These are phyloP conservation scores for Pythium insidiosum DNA, from an alignment of 352 stramenopile genomes.

Conservation along the genomic window DNA sequence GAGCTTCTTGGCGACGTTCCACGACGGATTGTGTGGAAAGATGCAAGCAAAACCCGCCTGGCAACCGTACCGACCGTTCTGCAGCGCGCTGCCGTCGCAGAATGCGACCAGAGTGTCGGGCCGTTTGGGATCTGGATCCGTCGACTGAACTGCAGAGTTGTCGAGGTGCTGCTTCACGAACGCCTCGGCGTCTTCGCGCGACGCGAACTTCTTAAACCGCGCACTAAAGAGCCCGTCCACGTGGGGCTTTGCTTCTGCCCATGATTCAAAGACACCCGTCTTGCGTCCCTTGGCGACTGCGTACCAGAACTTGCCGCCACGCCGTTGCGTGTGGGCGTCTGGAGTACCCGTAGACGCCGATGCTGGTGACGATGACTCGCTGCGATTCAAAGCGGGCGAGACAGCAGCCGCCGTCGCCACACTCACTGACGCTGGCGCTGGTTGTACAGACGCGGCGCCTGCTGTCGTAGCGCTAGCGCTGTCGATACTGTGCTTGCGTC, in stretches of 20 bases:
- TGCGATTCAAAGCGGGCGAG: no score
- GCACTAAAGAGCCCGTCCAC: neutral
- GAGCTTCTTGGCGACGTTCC: conserved; percentile 41
- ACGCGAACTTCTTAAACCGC: conserved; percentile 46
- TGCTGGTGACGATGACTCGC: no score
- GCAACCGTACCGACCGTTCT: conserved; percentile 45
- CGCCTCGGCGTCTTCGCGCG: conserved; percentile 31
- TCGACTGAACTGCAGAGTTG: neutral
- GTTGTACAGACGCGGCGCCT: neutral
- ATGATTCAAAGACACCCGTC: conserved; percentile 46
- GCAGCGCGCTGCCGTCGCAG: conserved; percentile 62
- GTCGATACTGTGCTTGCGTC: neutral
- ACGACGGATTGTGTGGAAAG: conserved; percentile 52
- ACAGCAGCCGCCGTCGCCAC: no score
- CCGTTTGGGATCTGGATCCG: conserved; percentile 39
- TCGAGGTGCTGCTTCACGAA: conserved; percentile 32
- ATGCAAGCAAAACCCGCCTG: conserved; percentile 66
- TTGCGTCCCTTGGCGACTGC: conserved; percentile 41
- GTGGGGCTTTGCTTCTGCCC: conserved; percentile 20
- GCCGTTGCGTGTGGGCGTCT: neutral
- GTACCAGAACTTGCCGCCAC: conserved; percentile 26
- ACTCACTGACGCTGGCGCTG: neutral
- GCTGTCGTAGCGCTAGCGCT: neutral
- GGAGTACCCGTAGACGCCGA: neutral
- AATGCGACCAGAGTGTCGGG: conserved; percentile 57